Base-by-base conservation (phyloP, 2,329 filamentous ascomycete species). In the Bertia moriformis region DNA sequence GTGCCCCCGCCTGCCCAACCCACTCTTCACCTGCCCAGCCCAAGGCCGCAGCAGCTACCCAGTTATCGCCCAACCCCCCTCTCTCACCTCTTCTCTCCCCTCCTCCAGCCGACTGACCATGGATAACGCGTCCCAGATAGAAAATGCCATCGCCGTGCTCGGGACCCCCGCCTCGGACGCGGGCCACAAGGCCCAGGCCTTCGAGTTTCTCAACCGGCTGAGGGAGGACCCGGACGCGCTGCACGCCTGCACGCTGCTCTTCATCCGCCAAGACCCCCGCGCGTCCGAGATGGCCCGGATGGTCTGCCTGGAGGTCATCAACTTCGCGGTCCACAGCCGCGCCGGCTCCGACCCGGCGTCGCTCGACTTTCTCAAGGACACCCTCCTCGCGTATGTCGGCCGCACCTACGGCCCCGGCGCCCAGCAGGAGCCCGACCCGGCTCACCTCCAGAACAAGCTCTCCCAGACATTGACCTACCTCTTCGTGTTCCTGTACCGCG, bases 401-500 rank as follows among this genome's bases (percentile, higher is more conserved):
- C 73, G 79, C 49, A 76, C 72, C 38, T 96, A 95, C 57, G 71
- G 76, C 40, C 64, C 69, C 30, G 65, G 65, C 22, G 58, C 65
- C 10, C 68, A 72, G 40, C 65, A 68, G 42, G 60, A 66, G 39
- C 62, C 78, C 45, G 91, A 98, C 55, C 74, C 79, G 5, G 57
- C 75, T 17, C 73, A 74, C 46, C 79, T 98, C 33, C 89, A 96
- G 61, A 98, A 96, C 65, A 98, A 98, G 62, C 75, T 98, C 48
- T 88, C 89, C 36, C 91, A 98, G 62, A 94, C 88, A 12, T 65
- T 98, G 50, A 98, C 91, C 7, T 91, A 86, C 53, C 77, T 98
- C 38, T 98, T 98, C 58, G 82, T 86, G 22, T 76, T 79, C 13
- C 69, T 93, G 40, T 98, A 98, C 59, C 77, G 77, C 39, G 75